phyloP scores from a whole-genome alignment of 2,329 filamentous ascomycete species.

The Knoxdaviesia proteae region DNA sequence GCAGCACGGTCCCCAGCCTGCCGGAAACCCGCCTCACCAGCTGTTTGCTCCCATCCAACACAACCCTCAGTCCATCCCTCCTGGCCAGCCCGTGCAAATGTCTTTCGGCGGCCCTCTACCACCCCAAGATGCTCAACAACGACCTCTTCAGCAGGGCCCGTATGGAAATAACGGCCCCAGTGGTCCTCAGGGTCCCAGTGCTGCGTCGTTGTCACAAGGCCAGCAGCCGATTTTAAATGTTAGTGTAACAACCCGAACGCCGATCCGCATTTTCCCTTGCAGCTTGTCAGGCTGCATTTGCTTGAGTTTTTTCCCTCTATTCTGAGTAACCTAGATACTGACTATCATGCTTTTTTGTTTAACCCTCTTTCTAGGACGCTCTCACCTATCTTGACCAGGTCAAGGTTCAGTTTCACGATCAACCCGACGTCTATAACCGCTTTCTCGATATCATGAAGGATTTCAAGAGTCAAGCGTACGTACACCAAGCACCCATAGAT shows the following conservation, averaged over 20 bases:
- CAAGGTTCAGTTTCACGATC: conserved; percentile 92
- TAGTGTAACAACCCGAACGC: conserved; percentile 11
- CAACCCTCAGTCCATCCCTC: conserved; percentile 7
- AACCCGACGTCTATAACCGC: conserved; percentile 90
- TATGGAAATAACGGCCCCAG: conserved; percentile 22
- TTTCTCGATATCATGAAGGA: conserved; percentile 99
- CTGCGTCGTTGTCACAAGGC: conserved; percentile 13
- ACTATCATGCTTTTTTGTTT: not conserved
- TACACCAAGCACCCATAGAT: conserved; percentile 7
- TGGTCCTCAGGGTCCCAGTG: conserved; percentile 17
- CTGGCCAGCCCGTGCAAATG: too few species aligned
- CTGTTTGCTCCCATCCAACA: conserved; percentile 35
- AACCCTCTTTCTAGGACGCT: conserved; percentile 29
- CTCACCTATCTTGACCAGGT: conserved; percentile 95
- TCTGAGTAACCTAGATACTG: too few species aligned
- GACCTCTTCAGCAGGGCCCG: conserved; percentile 38
- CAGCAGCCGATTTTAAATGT: conserved; percentile 29
- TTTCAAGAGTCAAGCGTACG: conserved; percentile 90
- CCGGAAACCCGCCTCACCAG: conserved; percentile 26
- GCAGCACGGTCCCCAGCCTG: conserved; percentile 29
- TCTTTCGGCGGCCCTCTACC: conserved; percentile 48
- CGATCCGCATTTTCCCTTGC: too few species aligned
- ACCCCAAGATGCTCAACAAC: conserved; percentile 27
- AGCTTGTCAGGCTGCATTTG: too few species aligned
- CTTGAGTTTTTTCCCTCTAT: too few species aligned